phyloP scores from a whole-genome alignment of 768 basidiomycete genomes.

The Lentinus brumalis region DNA sequence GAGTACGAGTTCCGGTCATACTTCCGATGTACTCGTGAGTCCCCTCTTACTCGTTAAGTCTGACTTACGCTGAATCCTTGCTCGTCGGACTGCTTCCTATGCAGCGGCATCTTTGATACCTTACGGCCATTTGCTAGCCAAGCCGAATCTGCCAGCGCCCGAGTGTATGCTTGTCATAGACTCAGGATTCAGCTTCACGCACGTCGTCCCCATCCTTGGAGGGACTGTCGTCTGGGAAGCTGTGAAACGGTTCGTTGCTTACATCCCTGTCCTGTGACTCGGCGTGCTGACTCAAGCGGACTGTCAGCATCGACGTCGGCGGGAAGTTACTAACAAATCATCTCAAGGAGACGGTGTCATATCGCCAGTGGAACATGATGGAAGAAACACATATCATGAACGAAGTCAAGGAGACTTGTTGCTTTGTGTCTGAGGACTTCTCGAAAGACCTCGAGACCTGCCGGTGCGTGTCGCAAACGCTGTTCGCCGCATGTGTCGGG shows the following conservation, averaged over 20 bases:
- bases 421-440: conserved; percentile 80
- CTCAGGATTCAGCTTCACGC: conserved; percentile 93
- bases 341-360: conserved; percentile 90
- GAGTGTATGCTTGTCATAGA: conserved; percentile 86
- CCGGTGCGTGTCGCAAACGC: conserved; percentile 54
- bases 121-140: conserved; percentile 68
- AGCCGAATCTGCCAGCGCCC: conserved; percentile 50
- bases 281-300: background rate
- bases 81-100: background rate
- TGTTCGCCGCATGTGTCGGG: conserved; percentile 1
- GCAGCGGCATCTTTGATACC: conserved; percentile 81
- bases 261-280: background rate
- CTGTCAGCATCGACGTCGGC: conserved; percentile 83
- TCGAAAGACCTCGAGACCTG: conserved; percentile 72
- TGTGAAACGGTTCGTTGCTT: conserved; percentile 65
- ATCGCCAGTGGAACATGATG: conserved; percentile 98
- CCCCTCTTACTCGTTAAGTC: conserved; percentile 19
- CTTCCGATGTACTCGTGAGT: conserved; percentile 79
- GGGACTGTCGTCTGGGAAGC: conserved; percentile 77
- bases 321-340: conserved; percentile 96
- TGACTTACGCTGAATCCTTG: background rate
- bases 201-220: conserved; percentile 81
- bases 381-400: conserved; percentile 95
- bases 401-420: conserved; percentile 87
- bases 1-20: conserved; percentile 93